Evolutionary conservation across 2,329 filamentous ascomycete genomes (phyloP).

Genomic region (Colletotrichum somersetense): DNA sequence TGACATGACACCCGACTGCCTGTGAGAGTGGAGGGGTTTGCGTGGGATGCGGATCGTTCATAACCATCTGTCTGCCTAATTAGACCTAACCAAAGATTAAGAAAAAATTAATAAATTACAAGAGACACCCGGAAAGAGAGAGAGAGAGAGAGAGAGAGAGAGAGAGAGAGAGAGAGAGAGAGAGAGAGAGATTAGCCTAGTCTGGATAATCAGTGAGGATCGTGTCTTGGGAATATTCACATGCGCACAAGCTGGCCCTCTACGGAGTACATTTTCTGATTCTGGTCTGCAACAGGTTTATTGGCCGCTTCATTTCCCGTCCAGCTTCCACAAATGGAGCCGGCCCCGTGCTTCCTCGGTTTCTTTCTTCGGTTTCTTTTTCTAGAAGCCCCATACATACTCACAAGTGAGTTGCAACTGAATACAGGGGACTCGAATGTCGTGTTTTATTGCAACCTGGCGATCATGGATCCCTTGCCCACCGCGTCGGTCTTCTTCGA

Average conservation of each 20-base stretch:
- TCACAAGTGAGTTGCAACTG: background rate
- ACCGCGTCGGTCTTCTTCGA: background rate
- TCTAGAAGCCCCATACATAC: background rate
- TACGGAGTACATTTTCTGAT: background rate
- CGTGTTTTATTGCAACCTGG: slow-evolving; percentile 21
- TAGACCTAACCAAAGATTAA: slow-evolving; percentile 16
- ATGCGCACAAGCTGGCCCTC: slow-evolving; percentile 8
- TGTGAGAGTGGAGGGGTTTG: slow-evolving; percentile 13
- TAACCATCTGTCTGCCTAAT: slow-evolving; percentile 9
- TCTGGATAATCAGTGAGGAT: background rate
- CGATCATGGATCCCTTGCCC: slow-evolving; percentile 32
- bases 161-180: too few species aligned
- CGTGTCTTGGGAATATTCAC: slow-evolving; percentile 15
- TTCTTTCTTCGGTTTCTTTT: slow-evolving; percentile 4
- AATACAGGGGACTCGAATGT: slow-evolving; percentile 13
- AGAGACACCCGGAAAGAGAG: background rate
- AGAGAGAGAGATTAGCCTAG: slow-evolving; percentile 1
- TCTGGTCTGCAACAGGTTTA: slow-evolving; percentile 12
- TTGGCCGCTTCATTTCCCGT: background rate
- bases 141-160: background rate
- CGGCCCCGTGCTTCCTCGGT: slow-evolving; percentile 4
- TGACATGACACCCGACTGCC: background rate
- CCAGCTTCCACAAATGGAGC: background rate
- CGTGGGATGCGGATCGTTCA: slow-evolving; percentile 20
- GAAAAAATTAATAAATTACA: background rate